phyloP scores from a whole-genome alignment of 1,139 yeast species.

The Scheffersomyces segobiensis region DNA sequence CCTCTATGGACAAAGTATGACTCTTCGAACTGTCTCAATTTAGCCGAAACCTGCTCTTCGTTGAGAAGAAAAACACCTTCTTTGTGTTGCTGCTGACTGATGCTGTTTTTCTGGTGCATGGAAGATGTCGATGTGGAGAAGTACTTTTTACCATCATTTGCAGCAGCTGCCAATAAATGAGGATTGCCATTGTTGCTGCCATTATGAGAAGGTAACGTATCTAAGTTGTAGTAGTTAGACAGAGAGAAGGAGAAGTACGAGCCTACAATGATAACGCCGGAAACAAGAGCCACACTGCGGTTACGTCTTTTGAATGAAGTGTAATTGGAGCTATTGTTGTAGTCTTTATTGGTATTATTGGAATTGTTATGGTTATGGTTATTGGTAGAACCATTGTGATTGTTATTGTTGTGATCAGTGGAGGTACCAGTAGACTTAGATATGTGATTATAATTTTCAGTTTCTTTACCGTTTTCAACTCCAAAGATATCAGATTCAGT shows the following conservation, averaged over 20 bases:
- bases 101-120: constrained; percentile 39
- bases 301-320: constrained; percentile 18
- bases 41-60: constrained; percentile 73
- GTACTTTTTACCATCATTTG: constrained; percentile 27
- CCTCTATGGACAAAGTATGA: constrained; percentile 79
- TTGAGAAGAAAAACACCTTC: constrained; percentile 51
- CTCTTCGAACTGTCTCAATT: constrained; percentile 75
- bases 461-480: background rate
- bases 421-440: background rate
- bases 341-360: constrained; percentile 1
- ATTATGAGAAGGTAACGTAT: constrained; percentile 31
- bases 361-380: background rate
- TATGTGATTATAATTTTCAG: too few species aligned
- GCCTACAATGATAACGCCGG: constrained; percentile 49
- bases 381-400: constrained; percentile 7
- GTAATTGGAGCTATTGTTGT: background rate
- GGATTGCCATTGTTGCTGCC: constrained; percentile 6
- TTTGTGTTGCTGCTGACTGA: constrained; percentile 46
- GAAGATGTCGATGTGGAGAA: constrained; percentile 49
- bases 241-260: constrained; percentile 44
- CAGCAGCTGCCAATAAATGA: background rate
- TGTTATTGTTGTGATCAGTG: constrained; percentile 6
- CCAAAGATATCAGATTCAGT: background rate
- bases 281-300: constrained; percentile 41
- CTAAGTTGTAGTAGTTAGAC: constrained; percentile 44